A percentile compares a stretch with the other conserved stretches of the same genome.
These are phyloP conservation scores for Pleurotus platypus DNA, from an alignment of 768 basidiomycete species.

Conservation along the genomic window DNA sequence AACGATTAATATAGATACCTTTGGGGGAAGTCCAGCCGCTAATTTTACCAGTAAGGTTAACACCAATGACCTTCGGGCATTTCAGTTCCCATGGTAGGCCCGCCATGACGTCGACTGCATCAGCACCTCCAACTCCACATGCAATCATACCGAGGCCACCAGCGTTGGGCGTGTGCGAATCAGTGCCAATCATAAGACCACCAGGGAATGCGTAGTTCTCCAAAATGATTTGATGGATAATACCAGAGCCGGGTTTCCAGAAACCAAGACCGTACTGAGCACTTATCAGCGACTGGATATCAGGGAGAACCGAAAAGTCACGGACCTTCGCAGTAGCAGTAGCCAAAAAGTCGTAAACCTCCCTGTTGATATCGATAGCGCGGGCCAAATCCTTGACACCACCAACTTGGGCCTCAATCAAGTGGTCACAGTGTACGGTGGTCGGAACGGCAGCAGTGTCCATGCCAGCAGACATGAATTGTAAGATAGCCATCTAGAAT, in stretches of 20 bases:
- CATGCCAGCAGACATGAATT: slow-evolving; percentile 99
- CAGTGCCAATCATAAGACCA: slow-evolving; percentile 99
- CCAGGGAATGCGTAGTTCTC: slow-evolving; percentile 99
- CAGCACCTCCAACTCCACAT: slow-evolving; percentile 98
- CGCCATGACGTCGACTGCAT: slow-evolving; percentile 99
- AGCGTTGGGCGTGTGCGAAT: slow-evolving; percentile 98
- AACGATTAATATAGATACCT: slow-evolving; percentile 44
- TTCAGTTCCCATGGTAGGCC: slow-evolving; percentile 98
- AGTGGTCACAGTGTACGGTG: slow-evolving; percentile 98
- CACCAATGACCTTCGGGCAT: slow-evolving; percentile 98
- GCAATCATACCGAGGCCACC: slow-evolving; percentile 99
- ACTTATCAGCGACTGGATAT: not conserved
- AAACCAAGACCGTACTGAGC: slow-evolving; percentile 94
- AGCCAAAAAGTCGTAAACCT: slow-evolving; percentile 99
- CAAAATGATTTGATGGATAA: slow-evolving; percentile 98
- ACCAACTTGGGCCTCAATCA: slow-evolving; percentile 96
- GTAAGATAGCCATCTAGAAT: slow-evolving; percentile 92
- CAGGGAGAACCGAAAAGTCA: slow-evolving; percentile 4
- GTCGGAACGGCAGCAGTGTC: slow-evolving; percentile 96
- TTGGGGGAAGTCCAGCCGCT: slow-evolving; percentile 97
- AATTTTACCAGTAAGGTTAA: slow-evolving; percentile 94
- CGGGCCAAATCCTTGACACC: slow-evolving; percentile 92
- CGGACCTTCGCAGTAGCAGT: slow-evolving; percentile 89
- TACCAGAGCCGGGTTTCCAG: slow-evolving; percentile 99
- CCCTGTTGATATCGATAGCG: slow-evolving; percentile 92